Evolutionary conservation across 345 rosid species (phyloP).

Genomic region (Brassica napus): DNA sequence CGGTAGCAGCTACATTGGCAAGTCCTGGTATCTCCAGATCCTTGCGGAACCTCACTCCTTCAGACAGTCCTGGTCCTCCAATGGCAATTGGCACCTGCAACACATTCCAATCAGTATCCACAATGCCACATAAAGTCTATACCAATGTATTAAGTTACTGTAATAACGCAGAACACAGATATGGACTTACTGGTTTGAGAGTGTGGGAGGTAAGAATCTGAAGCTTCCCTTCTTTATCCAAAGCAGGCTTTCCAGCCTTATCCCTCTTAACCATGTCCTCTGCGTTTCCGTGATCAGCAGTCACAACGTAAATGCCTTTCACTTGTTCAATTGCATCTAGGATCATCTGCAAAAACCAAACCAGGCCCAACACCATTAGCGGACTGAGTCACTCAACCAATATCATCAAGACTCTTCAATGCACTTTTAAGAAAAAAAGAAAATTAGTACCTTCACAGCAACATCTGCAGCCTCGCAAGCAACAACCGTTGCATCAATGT

Average conservation of each 20-base stretch:
- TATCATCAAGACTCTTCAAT: background rate
- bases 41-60: slow-evolving; percentile 68
- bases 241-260: slow-evolving; percentile 70
- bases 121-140: background rate
- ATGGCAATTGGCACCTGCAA: slow-evolving; percentile 90
- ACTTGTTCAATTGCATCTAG: slow-evolving; percentile 81
- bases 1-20: slow-evolving; percentile 96
- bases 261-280: slow-evolving; percentile 98
- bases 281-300: slow-evolving; percentile 98
- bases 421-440: background rate
- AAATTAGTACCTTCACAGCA: slow-evolving; percentile 70
- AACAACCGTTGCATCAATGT: slow-evolving; percentile 74
- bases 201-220: slow-evolving; percentile 98
- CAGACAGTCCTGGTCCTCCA: slow-evolving; percentile 81
- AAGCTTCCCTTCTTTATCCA: slow-evolving; percentile 69
- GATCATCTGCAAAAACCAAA: slow-evolving; percentile 61
- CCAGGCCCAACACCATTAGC: background rate
- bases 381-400: background rate
- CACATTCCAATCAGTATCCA: background rate
- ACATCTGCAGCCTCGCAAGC: slow-evolving; percentile 92
- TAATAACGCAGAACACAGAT: background rate
- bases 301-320: slow-evolving; percentile 85
- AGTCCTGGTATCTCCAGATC: slow-evolving; percentile 71
- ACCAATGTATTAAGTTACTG: background rate
- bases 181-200: slow-evolving; percentile 74